A percentile compares a stretch with the other conserved stretches of the same genome.
Conservation (phyloP, 495 filamentous ascomycete species). For the Hypoxylon crocopeplum region DNA sequence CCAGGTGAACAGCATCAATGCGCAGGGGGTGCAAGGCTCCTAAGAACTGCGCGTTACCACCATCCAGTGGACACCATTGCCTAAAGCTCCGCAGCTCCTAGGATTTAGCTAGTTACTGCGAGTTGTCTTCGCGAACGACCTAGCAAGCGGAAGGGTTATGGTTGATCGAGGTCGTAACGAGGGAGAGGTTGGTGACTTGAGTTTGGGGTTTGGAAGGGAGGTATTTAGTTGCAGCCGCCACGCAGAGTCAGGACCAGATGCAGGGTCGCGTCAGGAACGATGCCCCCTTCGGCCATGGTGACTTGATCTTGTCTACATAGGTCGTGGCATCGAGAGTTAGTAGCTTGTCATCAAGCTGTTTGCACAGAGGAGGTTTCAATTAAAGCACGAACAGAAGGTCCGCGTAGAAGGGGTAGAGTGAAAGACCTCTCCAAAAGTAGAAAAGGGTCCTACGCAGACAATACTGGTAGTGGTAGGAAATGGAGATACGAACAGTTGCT, state of each 20-base stretch:
- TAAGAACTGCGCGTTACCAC: too few relatives aligned
- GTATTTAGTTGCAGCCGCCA: constrained; percentile 62
- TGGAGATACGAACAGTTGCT: constrained; percentile 84
- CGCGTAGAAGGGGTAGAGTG: too few relatives aligned
- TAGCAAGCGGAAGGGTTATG: background rate
- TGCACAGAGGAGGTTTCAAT: too few relatives aligned
- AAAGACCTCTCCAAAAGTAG: background rate
- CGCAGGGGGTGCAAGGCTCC: too few relatives aligned
- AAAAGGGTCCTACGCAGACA: background rate
- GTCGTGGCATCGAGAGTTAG: constrained; percentile 10
- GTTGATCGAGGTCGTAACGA: background rate
- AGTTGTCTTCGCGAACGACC: too few relatives aligned
- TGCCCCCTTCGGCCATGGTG: constrained; percentile 73
- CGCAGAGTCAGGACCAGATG: constrained; percentile 94
- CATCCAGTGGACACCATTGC: too few relatives aligned
- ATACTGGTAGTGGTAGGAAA: background rate
- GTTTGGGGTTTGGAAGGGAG: background rate
- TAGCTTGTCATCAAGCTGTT: background rate
- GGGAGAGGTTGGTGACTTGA: background rate
- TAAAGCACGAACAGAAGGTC: too few relatives aligned
- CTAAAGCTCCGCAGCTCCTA: too few relatives aligned
- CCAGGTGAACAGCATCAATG: too few relatives aligned
- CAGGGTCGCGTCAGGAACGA: constrained; percentile 91
- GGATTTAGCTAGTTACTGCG: too few relatives aligned
- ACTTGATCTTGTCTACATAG: constrained; percentile 75